Conservation (phyloP, 345 rosid genomes). For the Populus nigra region DNA sequence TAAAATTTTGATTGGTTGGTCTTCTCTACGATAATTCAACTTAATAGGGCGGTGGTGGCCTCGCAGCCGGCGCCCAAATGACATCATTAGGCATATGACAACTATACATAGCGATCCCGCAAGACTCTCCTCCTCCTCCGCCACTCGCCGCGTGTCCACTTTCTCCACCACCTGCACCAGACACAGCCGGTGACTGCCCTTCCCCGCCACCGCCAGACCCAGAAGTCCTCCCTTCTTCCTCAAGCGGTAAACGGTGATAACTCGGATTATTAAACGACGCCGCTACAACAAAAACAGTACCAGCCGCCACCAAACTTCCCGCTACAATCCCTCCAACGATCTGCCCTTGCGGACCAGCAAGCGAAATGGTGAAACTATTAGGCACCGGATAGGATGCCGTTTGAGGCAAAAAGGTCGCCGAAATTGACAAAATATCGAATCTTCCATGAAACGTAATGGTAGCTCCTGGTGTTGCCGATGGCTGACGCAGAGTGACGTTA, state of each 20-base stretch:
- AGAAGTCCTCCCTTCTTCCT: slow-evolving; percentile 37
- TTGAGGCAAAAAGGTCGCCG: slow-evolving; percentile 71
- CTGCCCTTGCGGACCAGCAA: slow-evolving; percentile 95
- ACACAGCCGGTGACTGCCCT: slow-evolving; percentile 46
- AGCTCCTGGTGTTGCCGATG: slow-evolving; percentile 68
- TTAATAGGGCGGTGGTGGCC: slow-evolving; percentile 45
- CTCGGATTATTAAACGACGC: slow-evolving; percentile 75
- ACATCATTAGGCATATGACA: slow-evolving; percentile 63
- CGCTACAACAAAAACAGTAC: slow-evolving; percentile 68
- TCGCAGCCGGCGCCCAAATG: slow-evolving; percentile 72
- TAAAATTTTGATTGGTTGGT: neutral
- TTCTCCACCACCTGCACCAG: slow-evolving; percentile 47
- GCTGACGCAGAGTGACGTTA: slow-evolving; percentile 85
- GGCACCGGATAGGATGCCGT: slow-evolving; percentile 45
- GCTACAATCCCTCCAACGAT: slow-evolving; percentile 83
- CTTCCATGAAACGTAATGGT: slow-evolving; percentile 82
- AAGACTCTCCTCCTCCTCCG: slow-evolving; percentile 41
- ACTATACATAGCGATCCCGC: slow-evolving; percentile 61
- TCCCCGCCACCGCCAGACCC: slow-evolving; percentile 48
- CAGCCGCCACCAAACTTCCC: slow-evolving; percentile 66
- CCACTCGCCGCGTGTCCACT: slow-evolving; percentile 43
- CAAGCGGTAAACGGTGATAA: slow-evolving; percentile 53
- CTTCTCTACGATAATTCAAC: neutral
- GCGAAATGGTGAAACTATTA: slow-evolving; percentile 56
- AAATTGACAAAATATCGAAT: slow-evolving; percentile 80